Evolutionary conservation across 1,284 basidiomycete genomes (phyloP).

Genomic region (Tylopilus sp.): DNA sequence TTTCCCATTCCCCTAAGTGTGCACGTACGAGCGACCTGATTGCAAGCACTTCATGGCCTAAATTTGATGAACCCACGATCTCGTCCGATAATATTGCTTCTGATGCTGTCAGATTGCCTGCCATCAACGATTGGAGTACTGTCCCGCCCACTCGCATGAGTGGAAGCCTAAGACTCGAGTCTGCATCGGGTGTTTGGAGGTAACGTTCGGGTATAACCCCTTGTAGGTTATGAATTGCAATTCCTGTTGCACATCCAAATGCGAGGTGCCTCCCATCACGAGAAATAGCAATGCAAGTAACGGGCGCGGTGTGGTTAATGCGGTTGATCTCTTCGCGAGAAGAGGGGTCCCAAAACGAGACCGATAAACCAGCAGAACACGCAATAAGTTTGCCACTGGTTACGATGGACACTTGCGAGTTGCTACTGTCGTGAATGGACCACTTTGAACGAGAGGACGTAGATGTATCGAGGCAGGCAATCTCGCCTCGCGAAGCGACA

Average conservation of each 20-base stretch:
- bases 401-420: background rate
- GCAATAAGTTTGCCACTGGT: background rate
- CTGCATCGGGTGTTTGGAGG: background rate
- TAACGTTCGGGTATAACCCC: background rate
- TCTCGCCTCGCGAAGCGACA: background rate
- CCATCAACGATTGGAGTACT: background rate
- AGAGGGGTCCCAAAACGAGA: background rate
- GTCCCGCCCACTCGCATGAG: background rate
- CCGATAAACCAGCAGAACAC: background rate
- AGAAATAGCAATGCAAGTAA: background rate
- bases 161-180: background rate
- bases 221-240: background rate
- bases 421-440: background rate
- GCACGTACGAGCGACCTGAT: background rate
- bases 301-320: background rate
- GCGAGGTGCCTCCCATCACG: background rate
- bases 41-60: background rate
- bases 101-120: background rate
- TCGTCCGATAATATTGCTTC: background rate
- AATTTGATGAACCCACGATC: background rate
- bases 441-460: background rate
- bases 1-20: background rate
- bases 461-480: slow-evolving; percentile 1
- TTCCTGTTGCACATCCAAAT: background rate
- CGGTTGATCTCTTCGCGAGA: background rate